Percentiles rank a stretch among this genome's conserved stretches.
phyloP scores from a whole-genome alignment of 148 eudicot species.

The Rheum nobile region DNA sequence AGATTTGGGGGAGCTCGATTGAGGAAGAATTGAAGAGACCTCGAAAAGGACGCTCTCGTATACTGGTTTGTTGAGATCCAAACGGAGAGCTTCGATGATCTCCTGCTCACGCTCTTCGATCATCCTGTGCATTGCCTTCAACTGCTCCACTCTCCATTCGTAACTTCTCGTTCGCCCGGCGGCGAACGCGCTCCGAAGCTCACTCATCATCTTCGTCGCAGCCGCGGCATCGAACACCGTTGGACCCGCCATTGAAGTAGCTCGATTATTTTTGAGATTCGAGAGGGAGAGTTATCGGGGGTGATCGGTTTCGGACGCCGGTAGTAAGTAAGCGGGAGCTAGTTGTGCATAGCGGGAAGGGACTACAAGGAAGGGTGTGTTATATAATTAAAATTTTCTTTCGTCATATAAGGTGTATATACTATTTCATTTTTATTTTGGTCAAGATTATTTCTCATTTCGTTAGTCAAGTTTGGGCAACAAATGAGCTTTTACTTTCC shows the following conservation, averaged over 20 bases:
- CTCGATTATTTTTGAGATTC: background rate
- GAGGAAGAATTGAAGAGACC: slow-evolving; percentile 10
- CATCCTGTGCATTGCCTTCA: slow-evolving; percentile 37
- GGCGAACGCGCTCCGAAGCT: slow-evolving; percentile 29
- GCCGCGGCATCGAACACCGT: slow-evolving; percentile 23
- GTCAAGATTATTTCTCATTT: too few species aligned
- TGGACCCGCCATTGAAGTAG: slow-evolving; percentile 10
- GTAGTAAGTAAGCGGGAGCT: background rate
- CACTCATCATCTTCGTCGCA: slow-evolving; percentile 29
- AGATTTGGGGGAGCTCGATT: background rate
- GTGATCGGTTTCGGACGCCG: background rate
- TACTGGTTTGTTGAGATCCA: slow-evolving; percentile 54
- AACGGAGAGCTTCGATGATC: slow-evolving; percentile 44
- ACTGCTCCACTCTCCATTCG: slow-evolving; percentile 64
- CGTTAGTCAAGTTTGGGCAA: background rate
- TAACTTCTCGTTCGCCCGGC: slow-evolving; percentile 45
- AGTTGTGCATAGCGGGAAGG: background rate
- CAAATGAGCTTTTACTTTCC: background rate
- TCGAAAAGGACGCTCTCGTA: slow-evolving; percentile 46
- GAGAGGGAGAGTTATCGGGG: background rate
- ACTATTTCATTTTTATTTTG: too few species aligned
- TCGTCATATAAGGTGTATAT: too few species aligned
- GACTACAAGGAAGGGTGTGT: too few species aligned
- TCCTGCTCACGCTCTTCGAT: slow-evolving; percentile 32
- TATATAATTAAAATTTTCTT: too few species aligned